These are phyloP conservation scores for Hibiscus syriacus DNA, from an alignment of 345 rosid genomes.

Conservation along the genomic window DNA sequence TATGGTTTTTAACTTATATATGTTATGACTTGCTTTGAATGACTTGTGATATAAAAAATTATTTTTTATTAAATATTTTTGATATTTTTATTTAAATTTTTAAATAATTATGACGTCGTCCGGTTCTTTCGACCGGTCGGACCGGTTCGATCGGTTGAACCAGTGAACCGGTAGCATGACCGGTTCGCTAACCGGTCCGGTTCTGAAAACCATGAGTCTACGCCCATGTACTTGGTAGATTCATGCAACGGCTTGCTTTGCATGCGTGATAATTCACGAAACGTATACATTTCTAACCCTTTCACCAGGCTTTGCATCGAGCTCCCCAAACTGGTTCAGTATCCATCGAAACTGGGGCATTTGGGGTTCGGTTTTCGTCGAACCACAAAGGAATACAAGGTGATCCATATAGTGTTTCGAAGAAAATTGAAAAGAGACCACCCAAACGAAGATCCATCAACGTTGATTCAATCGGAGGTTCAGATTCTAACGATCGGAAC, in stretches of 20 bases:
- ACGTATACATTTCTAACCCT: constrained; percentile 42
- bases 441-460: constrained; percentile 17
- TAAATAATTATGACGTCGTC: no score
- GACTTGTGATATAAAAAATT: no score
- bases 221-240: constrained; percentile 32
- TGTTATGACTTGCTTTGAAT: no score
- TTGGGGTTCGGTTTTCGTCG: constrained; percentile 50
- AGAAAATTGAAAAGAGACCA: constrained; percentile 9
- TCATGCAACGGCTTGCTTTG: constrained; percentile 61
- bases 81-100: no score
- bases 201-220: no score
- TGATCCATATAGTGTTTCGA: constrained; percentile 46
- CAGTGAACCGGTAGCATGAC: no score
- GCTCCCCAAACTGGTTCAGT: constrained; percentile 32
- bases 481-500: constrained; percentile 39
- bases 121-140: no score
- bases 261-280: constrained; percentile 30
- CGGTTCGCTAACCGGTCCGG: no score
- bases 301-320: constrained; percentile 28
- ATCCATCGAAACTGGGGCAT: constrained; percentile 31
- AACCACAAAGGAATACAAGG: constrained; percentile 39
- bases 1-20: no score
- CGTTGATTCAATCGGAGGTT: constrained; percentile 40
- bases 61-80: no score
- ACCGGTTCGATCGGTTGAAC: no score